Base-by-base conservation (phyloP, 1,139 yeast genomes). In the Arxiozyma heterogenica region DNA sequence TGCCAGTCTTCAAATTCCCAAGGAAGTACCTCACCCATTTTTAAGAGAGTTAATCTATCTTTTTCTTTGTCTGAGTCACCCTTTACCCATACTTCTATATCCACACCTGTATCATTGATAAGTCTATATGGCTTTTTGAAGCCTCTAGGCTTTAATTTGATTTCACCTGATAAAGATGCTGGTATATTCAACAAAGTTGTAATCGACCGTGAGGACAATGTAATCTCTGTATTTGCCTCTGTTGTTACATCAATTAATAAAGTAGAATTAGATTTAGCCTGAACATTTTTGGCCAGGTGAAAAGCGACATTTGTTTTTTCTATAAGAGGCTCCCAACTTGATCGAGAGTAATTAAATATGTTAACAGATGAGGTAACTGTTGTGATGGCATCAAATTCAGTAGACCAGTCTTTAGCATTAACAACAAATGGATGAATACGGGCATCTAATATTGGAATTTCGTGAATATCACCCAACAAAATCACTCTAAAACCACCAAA, bases 1-100 rank as follows among this genome's bases (percentile, higher is more conserved):
- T 87, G 78, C 97, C 98, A 93, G 64, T 93, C 96, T 64, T 91
- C 95, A 73, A 94, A 94, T 47, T 93, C 83, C 98, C 98, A 94
- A 0, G 91, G 86, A 12, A 81, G 70, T 8, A 72, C 71, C 6
- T 78, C 79, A 3, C 80, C 78, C 47, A 83, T 77, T 49, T 73
- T 73, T 25, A 90, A 68, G 0, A 65, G 55, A 0, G 76, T 73
- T 44, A 69, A 55, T 27, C 62, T 65, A n/a, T 61, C 64, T 47
- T 63, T 42, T 50, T 63, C 61, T 8, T 66, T 66, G 3, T 64
- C 61, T 21, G 63, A 64, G 7, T 64, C 66, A 6, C 71, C 64
- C 54, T 85, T 85, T 21, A 81, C 76, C 97, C 97, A 91, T 0
- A 93, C 80, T 53, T 83, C 82, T 38, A 93, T 57, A 53, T 84